phyloP scores from a whole-genome alignment of 2,329 filamentous ascomycete species.

The Fusarium multiceps region DNA sequence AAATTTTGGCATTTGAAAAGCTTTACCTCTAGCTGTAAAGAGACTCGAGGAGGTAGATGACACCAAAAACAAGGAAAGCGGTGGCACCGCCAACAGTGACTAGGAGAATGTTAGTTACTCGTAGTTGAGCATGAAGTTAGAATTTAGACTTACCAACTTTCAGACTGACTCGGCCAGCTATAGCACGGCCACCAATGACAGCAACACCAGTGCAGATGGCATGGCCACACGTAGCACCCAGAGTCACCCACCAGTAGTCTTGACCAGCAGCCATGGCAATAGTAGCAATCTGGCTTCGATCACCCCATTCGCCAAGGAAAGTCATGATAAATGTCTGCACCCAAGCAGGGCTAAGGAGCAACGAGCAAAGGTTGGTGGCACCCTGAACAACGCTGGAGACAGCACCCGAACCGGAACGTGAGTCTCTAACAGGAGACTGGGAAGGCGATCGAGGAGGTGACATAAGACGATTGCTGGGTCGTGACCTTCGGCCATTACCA shows the following conservation, averaged over 20 bases:
- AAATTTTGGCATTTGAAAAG: slow-evolving; percentile 11
- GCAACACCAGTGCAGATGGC: slow-evolving; percentile 90
- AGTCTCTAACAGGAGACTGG: slow-evolving; percentile 74
- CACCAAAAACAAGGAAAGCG: slow-evolving; percentile 89
- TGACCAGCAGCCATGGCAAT: slow-evolving; percentile 98
- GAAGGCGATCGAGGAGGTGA: slow-evolving; percentile 84
- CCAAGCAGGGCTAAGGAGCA: slow-evolving; percentile 95
- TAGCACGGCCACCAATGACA: slow-evolving; percentile 89
- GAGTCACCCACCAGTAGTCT: slow-evolving; percentile 98
- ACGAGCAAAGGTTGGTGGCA: slow-evolving; percentile 84
- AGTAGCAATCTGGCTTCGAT: slow-evolving; percentile 96
- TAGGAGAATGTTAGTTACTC: slow-evolving; percentile 53
- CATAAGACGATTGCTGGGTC: slow-evolving; percentile 80
- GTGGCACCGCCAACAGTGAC: slow-evolving; percentile 92
- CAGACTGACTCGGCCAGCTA: slow-evolving; percentile 93
- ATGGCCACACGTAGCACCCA: slow-evolving; percentile 88
- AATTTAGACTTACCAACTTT: slow-evolving; percentile 81
- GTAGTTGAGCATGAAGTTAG: background rate
- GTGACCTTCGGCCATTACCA: slow-evolving; percentile 70
- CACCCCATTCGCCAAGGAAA: slow-evolving; percentile 97
- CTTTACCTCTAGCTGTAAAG: slow-evolving; percentile 63
- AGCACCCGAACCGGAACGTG: slow-evolving; percentile 58
- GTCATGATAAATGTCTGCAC: slow-evolving; percentile 99
- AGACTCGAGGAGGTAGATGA: slow-evolving; percentile 90
- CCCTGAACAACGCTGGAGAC: slow-evolving; percentile 65